Conservation (phyloP, 495 filamentous ascomycete species). For the Hypoxylon crocopeplum region DNA sequence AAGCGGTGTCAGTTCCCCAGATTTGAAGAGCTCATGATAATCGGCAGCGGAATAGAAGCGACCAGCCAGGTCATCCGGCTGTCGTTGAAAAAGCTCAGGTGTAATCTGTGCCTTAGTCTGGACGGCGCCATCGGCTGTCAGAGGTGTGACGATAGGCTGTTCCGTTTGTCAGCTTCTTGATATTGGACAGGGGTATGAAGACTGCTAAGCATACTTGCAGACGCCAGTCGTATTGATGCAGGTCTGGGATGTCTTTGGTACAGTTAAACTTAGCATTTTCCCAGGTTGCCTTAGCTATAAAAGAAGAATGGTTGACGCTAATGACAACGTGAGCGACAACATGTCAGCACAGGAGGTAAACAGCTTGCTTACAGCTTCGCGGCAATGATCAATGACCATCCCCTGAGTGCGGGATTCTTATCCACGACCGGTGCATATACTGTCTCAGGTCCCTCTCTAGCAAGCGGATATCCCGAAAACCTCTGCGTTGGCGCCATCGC, state of each 20-base stretch:
- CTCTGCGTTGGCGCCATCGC: conserved; percentile 25
- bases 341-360: not conserved
- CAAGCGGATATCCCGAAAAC: conserved; percentile 37
- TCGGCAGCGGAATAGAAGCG: conserved; percentile 75
- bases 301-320: conserved; percentile 38
- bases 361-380: conserved; percentile 33
- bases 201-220: conserved; percentile 34
- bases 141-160: conserved; percentile 80
- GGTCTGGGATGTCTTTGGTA: conserved; percentile 62
- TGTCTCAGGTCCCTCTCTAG: conserved; percentile 34
- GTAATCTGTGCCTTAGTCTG: conserved; percentile 42
- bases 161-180: conserved; percentile 9
- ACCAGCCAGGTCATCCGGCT: conserved; percentile 45
- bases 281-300: conserved; percentile 58
- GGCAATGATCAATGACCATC: conserved; percentile 37
- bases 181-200: no score
- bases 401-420: conserved; percentile 37
- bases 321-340: conserved; percentile 2
- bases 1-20: conserved; percentile 71
- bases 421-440: conserved; percentile 16
- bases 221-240: conserved; percentile 60
- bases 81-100: conserved; percentile 42
- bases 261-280: conserved; percentile 73
- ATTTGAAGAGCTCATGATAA: conserved; percentile 75
- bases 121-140: conserved; percentile 42